Conservation (phyloP, 1,284 basidiomycete species). For the Apiotrichum domesticum region DNA sequence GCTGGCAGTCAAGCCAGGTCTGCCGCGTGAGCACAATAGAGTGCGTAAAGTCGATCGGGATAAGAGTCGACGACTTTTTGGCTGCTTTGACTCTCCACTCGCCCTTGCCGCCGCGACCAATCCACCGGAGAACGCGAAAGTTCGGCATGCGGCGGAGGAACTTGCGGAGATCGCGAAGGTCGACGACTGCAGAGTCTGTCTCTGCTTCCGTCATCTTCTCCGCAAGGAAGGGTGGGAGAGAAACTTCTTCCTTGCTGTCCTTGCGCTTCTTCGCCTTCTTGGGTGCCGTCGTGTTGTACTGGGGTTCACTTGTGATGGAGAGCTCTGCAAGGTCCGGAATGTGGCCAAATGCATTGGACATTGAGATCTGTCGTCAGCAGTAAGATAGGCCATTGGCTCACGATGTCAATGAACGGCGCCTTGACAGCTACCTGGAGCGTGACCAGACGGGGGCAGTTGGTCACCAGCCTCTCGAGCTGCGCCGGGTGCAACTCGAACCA, state of each 20-base stretch:
- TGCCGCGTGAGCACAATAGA: conserved; percentile 12
- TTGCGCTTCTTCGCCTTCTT: conserved; percentile 9
- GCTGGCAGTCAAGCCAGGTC: conserved; percentile 22
- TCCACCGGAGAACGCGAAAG: conserved; percentile 23
- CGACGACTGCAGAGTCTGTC: conserved; percentile 20
- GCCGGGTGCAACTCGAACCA: conserved; percentile 25
- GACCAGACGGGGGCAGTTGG: conserved; percentile 9
- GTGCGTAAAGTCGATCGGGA: conserved; percentile 22
- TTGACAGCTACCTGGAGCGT: conserved; percentile 17
- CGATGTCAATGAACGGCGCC: conserved; percentile 18
- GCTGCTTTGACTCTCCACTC: conserved; percentile 20
- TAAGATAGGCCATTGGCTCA: conserved; percentile 1
- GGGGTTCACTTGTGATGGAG: conserved; percentile 15
- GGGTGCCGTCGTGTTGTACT: conserved; percentile 2
- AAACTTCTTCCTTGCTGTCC: background rate
- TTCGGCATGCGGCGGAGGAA: conserved; percentile 25
- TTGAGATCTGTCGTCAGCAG: conserved; percentile 11
- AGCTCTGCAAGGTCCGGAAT: conserved; percentile 18
- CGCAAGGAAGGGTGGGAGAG: conserved; percentile 9
- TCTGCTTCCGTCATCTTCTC: conserved; percentile 13
- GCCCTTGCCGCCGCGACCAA: conserved; percentile 28
- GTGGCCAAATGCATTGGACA: conserved; percentile 18
- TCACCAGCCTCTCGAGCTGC: conserved; percentile 18
- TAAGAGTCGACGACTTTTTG: conserved; percentile 17
- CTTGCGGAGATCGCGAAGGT: conserved; percentile 27